These are phyloP conservation scores for Clohesyomyces aquaticus DNA, from an alignment of 495 filamentous ascomycete genomes.

Conservation along the genomic window DNA sequence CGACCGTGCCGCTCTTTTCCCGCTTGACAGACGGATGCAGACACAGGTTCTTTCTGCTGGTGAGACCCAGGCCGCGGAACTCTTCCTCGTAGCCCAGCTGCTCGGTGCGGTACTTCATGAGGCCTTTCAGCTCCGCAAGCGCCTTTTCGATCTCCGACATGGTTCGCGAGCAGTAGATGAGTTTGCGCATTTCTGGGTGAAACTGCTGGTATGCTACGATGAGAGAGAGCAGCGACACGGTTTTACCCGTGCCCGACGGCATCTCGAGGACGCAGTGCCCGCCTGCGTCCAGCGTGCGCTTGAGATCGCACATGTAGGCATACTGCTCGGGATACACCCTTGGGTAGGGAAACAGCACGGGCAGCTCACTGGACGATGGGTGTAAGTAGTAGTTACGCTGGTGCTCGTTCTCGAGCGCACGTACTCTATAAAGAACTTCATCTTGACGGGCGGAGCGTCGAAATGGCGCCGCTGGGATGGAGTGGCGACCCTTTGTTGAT, in stretches of 20 bases:
- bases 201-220: conserved; percentile 96
- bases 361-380: conserved; percentile 82
- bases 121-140: conserved; percentile 81
- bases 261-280: conserved; percentile 99
- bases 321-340: conserved; percentile 98
- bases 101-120: conserved; percentile 92
- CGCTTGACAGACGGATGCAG: conserved; percentile 92
- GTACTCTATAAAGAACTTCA: conserved; percentile 98
- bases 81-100: conserved; percentile 88
- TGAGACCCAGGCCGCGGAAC: conserved; percentile 87
- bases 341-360: conserved; percentile 95
- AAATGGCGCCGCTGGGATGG: neutral
- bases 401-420: conserved; percentile 38
- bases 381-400: too few relatives aligned
- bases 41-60: conserved; percentile 96
- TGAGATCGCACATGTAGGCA: conserved; percentile 99
- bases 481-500: neutral
- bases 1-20: conserved; percentile 91
- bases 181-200: conserved; percentile 85
- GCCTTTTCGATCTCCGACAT: conserved; percentile 98
- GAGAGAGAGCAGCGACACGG: conserved; percentile 88
- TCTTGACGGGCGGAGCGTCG: conserved; percentile 52
- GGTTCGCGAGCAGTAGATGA: conserved; percentile 98
- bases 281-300: conserved; percentile 89
- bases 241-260: conserved; percentile 99